phyloP scores from a whole-genome alignment of 1,139 yeast genomes.

The Suhomyces atakaporum region DNA sequence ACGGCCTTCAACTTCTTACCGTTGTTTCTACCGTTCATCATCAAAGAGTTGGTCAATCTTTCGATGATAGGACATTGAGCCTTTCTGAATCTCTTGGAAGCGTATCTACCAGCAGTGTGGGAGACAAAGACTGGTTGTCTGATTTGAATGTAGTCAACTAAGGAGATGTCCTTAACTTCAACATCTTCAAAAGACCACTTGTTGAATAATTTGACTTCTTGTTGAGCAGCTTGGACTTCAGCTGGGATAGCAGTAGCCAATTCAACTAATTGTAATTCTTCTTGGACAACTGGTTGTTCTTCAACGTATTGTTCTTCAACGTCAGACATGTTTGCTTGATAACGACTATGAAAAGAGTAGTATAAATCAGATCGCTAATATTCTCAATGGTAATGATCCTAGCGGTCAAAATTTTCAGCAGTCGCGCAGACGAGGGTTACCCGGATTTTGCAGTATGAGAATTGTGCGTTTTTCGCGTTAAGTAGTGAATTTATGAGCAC shows the following conservation, averaged over 20 bases:
- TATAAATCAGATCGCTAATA: constrained; percentile 9
- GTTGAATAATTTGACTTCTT: constrained; percentile 97
- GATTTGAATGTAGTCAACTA: constrained; percentile 97
- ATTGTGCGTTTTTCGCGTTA: constrained; percentile 5
- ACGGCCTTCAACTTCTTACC: constrained; percentile 99
- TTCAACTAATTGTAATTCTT: constrained; percentile 76
- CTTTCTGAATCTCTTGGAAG: constrained; percentile 99
- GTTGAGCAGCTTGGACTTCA: constrained; percentile 94
- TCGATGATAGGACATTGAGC: constrained; percentile 99
- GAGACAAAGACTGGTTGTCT: constrained; percentile 97
- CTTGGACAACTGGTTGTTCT: constrained; percentile 71
- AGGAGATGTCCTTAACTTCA: constrained; percentile 96
- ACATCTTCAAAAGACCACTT: constrained; percentile 99
- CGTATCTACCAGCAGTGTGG: constrained; percentile 99
- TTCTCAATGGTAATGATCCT: constrained; percentile 7
- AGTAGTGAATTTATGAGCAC: constrained; percentile 15
- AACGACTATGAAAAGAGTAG: constrained; percentile 13
- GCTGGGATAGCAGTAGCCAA: constrained; percentile 95
- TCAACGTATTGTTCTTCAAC: constrained; percentile 53
- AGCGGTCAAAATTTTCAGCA: constrained; percentile 14
- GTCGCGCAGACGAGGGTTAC: constrained; percentile 11
- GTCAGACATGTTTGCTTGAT: constrained; percentile 46
- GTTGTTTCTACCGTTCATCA: constrained; percentile 99
- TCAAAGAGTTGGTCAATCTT: constrained; percentile 99
- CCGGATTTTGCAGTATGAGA: constrained; percentile 13